These are phyloP conservation scores for Penicillium sp. DNA, from an alignment of 2,329 filamentous ascomycete genomes.

Conservation along the genomic window DNA sequence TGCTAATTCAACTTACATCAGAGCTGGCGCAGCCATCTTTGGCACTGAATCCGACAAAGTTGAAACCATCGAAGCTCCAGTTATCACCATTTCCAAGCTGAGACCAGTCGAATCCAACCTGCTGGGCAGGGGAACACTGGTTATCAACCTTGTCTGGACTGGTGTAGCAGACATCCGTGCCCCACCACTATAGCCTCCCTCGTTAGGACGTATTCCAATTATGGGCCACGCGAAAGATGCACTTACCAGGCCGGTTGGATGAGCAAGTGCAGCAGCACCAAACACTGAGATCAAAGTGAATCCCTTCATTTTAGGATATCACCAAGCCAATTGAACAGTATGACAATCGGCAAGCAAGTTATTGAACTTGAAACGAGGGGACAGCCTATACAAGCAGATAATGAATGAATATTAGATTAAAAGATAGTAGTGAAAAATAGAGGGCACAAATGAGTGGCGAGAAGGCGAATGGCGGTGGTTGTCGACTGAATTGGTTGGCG, in stretches of 20 bases:
- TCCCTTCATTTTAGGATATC: slow-evolving; percentile 20
- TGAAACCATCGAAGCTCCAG: slow-evolving; percentile 67
- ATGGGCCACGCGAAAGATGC: background rate
- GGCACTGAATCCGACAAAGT: slow-evolving; percentile 72
- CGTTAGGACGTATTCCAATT: background rate
- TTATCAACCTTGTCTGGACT: slow-evolving; percentile 75
- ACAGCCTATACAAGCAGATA: background rate
- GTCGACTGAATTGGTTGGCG: slow-evolving; percentile 8
- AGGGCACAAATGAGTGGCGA: background rate
- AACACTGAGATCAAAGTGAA: slow-evolving; percentile 38
- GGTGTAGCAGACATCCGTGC: slow-evolving; percentile 56
- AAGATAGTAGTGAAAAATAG: background rate
- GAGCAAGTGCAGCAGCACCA: slow-evolving; percentile 39
- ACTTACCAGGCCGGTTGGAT: slow-evolving; percentile 47
- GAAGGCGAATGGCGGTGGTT: slow-evolving; percentile 6
- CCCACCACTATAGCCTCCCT: slow-evolving; percentile 43
- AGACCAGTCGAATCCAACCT: slow-evolving; percentile 69
- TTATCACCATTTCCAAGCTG: slow-evolving; percentile 63
- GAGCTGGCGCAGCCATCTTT: slow-evolving; percentile 47
- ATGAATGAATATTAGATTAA: background rate
- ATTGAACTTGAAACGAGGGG: background rate
- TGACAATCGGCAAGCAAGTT: too few species aligned
- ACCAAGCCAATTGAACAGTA: background rate
- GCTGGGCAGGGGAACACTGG: slow-evolving; percentile 68
- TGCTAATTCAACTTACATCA: slow-evolving; percentile 43